phyloP scores from a whole-genome alignment of 2,329 filamentous ascomycete species.

The Acarospora socialis region DNA sequence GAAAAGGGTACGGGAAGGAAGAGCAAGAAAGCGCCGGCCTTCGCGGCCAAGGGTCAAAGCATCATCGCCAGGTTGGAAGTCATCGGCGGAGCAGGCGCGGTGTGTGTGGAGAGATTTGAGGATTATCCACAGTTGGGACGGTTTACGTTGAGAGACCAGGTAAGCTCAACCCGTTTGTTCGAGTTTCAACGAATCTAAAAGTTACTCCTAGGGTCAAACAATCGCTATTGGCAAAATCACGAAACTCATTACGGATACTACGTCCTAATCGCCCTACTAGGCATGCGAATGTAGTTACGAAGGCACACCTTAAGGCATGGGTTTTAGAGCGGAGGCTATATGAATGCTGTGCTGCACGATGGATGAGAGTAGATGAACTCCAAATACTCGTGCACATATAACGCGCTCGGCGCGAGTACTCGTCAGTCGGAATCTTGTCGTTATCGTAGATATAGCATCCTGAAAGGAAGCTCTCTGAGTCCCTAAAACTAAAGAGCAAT shows the following conservation, averaged over 20 bases:
- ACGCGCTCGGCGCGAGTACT: too few relatives aligned
- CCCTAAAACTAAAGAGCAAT: too few relatives aligned
- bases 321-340: too few relatives aligned
- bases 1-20: conserved; percentile 89
- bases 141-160: conserved; percentile 80
- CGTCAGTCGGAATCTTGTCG: too few relatives aligned
- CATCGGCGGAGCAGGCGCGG: conserved; percentile 66
- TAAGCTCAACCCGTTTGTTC: conserved; percentile 28
- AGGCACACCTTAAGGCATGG: too few relatives aligned
- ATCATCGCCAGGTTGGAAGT: conserved; percentile 90
- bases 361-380: too few relatives aligned
- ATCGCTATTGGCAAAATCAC: conserved; percentile 97
- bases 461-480: too few relatives aligned
- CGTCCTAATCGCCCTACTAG: too few relatives aligned
- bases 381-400: too few relatives aligned
- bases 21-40: conserved; percentile 84
- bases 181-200: conserved; percentile 3
- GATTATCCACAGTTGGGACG: conserved; percentile 90
- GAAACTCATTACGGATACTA: conserved; percentile 51
- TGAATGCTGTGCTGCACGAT: too few relatives aligned
- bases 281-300: too few relatives aligned
- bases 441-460: too few relatives aligned
- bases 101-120: conserved; percentile 89
- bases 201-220: conserved; percentile 64
- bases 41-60: conserved; percentile 63